Conservation (phyloP, 352 stramenopile species). For the Pythium periplocum region DNA sequence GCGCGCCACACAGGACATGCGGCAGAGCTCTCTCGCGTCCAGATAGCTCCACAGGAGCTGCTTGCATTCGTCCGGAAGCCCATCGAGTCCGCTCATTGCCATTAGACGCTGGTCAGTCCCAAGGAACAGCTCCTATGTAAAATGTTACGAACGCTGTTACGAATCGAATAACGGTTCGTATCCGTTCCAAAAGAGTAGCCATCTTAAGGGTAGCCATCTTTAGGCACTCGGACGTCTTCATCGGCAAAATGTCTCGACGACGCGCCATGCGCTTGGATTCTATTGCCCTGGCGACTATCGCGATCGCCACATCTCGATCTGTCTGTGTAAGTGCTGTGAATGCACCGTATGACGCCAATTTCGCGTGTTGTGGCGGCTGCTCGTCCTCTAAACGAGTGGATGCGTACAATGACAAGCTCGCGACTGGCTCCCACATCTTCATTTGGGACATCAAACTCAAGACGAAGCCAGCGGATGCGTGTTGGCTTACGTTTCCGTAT, state of each 20-base stretch:
- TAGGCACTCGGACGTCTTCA: not conserved
- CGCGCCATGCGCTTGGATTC: too few species aligned
- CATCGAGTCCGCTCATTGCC: not conserved
- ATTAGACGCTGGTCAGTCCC: too few species aligned
- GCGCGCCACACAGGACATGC: conserved; percentile 28
- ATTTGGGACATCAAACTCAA: conserved; percentile 71
- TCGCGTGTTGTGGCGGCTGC: conserved; percentile 67
- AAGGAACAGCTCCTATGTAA: conserved; percentile 21
- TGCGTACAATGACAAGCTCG: conserved; percentile 40
- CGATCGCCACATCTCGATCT: too few species aligned
- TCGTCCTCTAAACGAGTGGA: conserved; percentile 51
- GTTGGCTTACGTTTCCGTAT: conserved; percentile 53
- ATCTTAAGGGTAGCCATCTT: not conserved
- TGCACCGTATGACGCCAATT: conserved; percentile 28
- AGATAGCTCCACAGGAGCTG: conserved; percentile 51
- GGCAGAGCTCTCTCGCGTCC: conserved; percentile 46
- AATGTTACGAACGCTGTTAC: not conserved
- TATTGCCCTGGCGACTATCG: too few species aligned
- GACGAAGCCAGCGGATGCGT: conserved; percentile 34
- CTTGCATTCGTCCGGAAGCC: conserved; percentile 60
- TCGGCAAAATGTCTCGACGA: not conserved
- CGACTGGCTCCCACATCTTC: conserved; percentile 44
- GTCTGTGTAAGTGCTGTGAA: not conserved
- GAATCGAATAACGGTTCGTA: not conserved
- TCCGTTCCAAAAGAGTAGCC: conserved; percentile 6